Conservation (phyloP, 73 alveolate species). For the Strombidium stylifer region DNA sequence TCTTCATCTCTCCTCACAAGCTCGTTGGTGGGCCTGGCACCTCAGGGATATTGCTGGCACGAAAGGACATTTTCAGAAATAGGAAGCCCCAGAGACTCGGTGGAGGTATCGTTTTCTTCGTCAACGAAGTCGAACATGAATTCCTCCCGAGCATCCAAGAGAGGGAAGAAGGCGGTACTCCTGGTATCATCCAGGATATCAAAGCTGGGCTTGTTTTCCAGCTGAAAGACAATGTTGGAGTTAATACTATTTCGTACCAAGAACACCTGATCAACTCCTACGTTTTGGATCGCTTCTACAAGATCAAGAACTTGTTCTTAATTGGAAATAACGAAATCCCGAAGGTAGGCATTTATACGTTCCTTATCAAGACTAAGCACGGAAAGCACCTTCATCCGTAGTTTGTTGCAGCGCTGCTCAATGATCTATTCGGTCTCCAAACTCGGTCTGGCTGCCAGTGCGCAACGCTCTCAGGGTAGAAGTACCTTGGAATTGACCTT, state of each 20-base stretch:
- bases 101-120: conserved; percentile 97
- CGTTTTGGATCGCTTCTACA: conserved; percentile 21
- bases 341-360: conserved; percentile 73
- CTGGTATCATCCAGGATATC: conserved; percentile 88
- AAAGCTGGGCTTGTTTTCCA: conserved; percentile 85
- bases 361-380: conserved; percentile 65
- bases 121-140: conserved; percentile 73
- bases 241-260: conserved; percentile 57
- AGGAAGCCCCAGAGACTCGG: conserved; percentile 92
- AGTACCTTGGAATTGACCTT: conserved; percentile 67
- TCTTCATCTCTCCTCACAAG: conserved; percentile 90
- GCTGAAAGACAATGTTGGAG: conserved; percentile 68
- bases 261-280: conserved; percentile 61
- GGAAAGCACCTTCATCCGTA: conserved; percentile 82
- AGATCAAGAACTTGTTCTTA: conserved; percentile 68
- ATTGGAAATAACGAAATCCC: conserved; percentile 64
- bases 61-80: conserved; percentile 65
- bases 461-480: conserved; percentile 88
- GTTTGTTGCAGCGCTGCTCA: conserved; percentile 83
- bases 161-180: conserved; percentile 99
- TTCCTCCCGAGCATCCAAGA: conserved; percentile 74
- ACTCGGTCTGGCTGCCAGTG: conserved; percentile 94
- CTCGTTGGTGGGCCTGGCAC: conserved; percentile 93
- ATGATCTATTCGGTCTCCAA: conserved; percentile 93
- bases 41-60: conserved; percentile 83